Evolutionary conservation across 169 alveolate species (phyloP), one percentile per base, ranked within the genome.

Genomic region (Eimeria falciformis): DNA sequence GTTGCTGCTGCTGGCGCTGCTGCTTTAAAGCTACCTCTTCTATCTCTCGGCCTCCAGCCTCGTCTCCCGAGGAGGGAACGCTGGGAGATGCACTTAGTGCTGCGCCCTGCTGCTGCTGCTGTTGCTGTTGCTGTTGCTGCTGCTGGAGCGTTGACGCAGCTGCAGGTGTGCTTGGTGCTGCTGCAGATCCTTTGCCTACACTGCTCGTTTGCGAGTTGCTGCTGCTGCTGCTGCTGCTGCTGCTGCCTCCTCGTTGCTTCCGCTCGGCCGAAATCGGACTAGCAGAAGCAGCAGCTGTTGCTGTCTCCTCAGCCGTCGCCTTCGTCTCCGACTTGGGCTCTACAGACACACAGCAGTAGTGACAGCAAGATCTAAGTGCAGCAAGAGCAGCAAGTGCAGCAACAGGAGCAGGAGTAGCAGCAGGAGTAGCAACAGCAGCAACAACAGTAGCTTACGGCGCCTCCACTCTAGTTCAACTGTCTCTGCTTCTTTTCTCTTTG

Each of bases 161-260:
- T 50, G 62, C 7, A 11, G 14, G 62, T 14, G 62, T 14, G 62
- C n/a, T 50, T 11, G n/a, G n/a, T 47, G 65, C 46, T 23, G 69
- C 86, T 23, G 68, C 86, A 25, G 86, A 77, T 3, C 29, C 23
- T 47, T 68, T 77, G n/a, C 86, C 43, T 53, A 11, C 86, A 23
- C 86, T 77, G 27, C 86, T 77, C 9, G 83, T 58, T 14, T 71
- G 62, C 45, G 83, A 37, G 56, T 53, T 23, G 86, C 68, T 77
- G 86, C 50, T 77, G 55, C 69, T 23, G 69, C 14, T 50, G 62
- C 62, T 50, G 7, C 14, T 11, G n/a, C 62, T 50, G 62, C 69
- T n/a, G 86, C 69, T 47, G 5, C 69, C 86, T 2, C 86, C 68
- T 47, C 86, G 65, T 46, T 77, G 86, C 86, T 77, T 81, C 43